Evolutionary conservation across 2,329 filamentous ascomycete genomes (phyloP).

Genomic region (Diaporthe ampelina): DNA sequence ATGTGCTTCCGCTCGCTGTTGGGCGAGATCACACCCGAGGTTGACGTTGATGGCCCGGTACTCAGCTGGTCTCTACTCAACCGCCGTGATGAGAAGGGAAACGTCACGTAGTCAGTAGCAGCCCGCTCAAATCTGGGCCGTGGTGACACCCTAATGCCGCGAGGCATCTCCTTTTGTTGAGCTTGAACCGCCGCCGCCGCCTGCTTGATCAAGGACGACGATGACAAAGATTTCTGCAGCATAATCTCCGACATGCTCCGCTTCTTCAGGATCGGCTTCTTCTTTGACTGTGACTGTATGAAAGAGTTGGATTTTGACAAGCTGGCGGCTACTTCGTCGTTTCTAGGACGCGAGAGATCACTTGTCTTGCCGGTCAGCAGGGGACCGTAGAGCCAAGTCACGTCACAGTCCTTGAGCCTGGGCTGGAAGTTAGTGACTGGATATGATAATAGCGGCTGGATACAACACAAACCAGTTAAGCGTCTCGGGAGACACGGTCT

Average conservation of each 20-base stretch:
- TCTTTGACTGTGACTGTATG: constrained; percentile 68
- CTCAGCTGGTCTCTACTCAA: constrained; percentile 74
- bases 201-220: constrained; percentile 90
- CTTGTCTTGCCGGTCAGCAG: constrained; percentile 75
- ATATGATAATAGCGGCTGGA: neutral
- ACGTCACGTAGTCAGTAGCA: constrained; percentile 77
- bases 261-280: constrained; percentile 97
- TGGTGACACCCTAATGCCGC: constrained; percentile 59
- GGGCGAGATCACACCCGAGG: constrained; percentile 77
- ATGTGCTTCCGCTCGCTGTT: constrained; percentile 84
- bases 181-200: constrained; percentile 89
- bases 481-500: constrained; percentile 90
- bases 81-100: constrained; percentile 72
- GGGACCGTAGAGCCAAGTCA: constrained; percentile 97
- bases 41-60: constrained; percentile 75
- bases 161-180: constrained; percentile 71
- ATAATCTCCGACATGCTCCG: constrained; percentile 96
- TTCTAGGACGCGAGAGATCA: constrained; percentile 20
- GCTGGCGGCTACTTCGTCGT: constrained; percentile 51
- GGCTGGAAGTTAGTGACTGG: constrained; percentile 34
- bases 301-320: constrained; percentile 74
- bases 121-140: constrained; percentile 72
- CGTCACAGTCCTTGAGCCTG: constrained; percentile 97
- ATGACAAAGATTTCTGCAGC: constrained; percentile 88
- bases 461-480: constrained; percentile 83